phyloP scores from a whole-genome alignment of 1,139 yeast genomes.

The Yamadazyma oceani region DNA sequence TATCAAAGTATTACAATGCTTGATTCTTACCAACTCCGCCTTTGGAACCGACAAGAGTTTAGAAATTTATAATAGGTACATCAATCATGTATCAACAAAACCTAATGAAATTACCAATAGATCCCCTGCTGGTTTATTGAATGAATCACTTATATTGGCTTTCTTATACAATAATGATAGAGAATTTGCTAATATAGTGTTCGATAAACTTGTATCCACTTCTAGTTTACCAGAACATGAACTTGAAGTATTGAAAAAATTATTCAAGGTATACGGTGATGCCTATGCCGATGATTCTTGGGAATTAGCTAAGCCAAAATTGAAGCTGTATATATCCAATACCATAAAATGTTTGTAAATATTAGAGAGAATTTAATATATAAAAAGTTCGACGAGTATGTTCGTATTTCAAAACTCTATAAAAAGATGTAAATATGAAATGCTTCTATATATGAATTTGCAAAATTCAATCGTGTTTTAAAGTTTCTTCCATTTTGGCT shows the following conservation, averaged over 20 bases:
- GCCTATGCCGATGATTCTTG: conserved; percentile 37
- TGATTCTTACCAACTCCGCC: conserved; percentile 49
- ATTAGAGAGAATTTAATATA: too few relatives aligned
- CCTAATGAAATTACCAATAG: conserved; percentile 34
- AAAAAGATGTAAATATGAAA: too few relatives aligned
- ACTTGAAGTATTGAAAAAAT: conserved; percentile 39
- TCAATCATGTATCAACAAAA: conserved; percentile 35
- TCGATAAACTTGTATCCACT: conserved; percentile 53
- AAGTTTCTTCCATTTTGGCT: conserved; percentile 45
- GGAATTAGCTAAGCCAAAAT: conserved; percentile 27
- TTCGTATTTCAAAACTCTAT: too few relatives aligned
- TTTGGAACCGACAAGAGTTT: conserved; percentile 48
- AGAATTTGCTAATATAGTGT: conserved; percentile 61
- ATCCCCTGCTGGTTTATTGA: conserved; percentile 48
- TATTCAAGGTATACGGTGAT: conserved; percentile 60
- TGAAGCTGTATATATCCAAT: conserved; percentile 13
- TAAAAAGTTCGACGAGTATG: not conserved
- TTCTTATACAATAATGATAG: conserved; percentile 53
- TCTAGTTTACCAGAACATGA: conserved; percentile 46
- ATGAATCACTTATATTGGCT: conserved; percentile 54
- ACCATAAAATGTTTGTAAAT: conserved; percentile 11
- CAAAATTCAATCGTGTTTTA: conserved; percentile 25
- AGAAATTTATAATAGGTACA: conserved; percentile 52
- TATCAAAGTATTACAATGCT: conserved; percentile 39
- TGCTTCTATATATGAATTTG: too few relatives aligned